Evolutionary conservation across 768 basidiomycete genomes (phyloP).

Genomic region (Crepidotus variabilis): DNA sequence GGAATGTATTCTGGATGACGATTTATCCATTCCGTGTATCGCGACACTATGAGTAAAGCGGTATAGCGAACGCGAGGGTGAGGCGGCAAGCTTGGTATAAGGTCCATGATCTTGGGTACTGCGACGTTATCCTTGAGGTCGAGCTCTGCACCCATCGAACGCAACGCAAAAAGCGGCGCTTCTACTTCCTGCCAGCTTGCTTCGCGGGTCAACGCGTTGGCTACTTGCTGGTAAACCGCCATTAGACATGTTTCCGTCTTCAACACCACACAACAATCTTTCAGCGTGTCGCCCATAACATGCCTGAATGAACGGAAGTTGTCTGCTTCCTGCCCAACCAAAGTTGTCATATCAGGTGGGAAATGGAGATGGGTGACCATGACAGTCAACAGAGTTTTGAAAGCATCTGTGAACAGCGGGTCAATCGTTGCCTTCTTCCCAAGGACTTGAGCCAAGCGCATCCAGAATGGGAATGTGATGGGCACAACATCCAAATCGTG

Average conservation of each 20-base stretch:
- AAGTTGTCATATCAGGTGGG: slow-evolving; percentile 61
- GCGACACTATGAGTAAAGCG: slow-evolving; percentile 88
- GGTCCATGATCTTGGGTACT: slow-evolving; percentile 95
- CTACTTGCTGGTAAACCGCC: slow-evolving; percentile 78
- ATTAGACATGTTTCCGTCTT: slow-evolving; percentile 82
- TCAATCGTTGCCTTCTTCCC: slow-evolving; percentile 71
- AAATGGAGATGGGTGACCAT: slow-evolving; percentile 92
- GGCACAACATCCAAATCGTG: slow-evolving; percentile 93
- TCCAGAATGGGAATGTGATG: slow-evolving; percentile 99
- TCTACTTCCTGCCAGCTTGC: slow-evolving; percentile 95
- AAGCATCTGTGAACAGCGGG: slow-evolving; percentile 79
- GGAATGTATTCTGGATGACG: slow-evolving; percentile 83
- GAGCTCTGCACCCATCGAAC: slow-evolving; percentile 96
- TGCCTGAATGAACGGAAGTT: slow-evolving; percentile 94
- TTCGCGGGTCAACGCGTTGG: slow-evolving; percentile 61
- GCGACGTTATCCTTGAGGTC: slow-evolving; percentile 77
- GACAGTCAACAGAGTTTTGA: slow-evolving; percentile 76
- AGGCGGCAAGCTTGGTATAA: slow-evolving; percentile 83
- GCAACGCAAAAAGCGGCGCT: slow-evolving; percentile 94
- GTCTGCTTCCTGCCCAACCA: slow-evolving; percentile 84
- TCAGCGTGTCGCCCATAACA: slow-evolving; percentile 98
- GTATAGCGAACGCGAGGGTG: slow-evolving; percentile 95
- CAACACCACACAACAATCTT: slow-evolving; percentile 95
- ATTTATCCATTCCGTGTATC: slow-evolving; percentile 97
- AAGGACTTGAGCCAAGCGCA: slow-evolving; percentile 88